phyloP scores from a whole-genome alignment of 495 filamentous ascomycete species.

The Xylaria longipes region DNA sequence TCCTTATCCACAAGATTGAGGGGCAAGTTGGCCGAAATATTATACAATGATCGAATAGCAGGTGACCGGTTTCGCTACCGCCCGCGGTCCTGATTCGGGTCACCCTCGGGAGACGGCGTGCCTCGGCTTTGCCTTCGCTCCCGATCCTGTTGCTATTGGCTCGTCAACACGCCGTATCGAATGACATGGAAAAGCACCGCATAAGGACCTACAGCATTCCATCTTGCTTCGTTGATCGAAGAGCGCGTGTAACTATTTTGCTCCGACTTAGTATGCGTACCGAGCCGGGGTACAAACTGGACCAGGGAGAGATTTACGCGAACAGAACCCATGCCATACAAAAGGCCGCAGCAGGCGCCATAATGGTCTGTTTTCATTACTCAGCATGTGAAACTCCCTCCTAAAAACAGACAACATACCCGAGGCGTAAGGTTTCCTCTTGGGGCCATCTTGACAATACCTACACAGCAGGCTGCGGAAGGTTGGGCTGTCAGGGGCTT shows the following conservation, averaged over 20 bases:
- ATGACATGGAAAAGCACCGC: background rate
- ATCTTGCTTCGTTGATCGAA: slow-evolving; percentile 24
- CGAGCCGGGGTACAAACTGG: background rate
- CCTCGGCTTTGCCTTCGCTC: slow-evolving; percentile 5
- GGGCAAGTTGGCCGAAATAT: background rate
- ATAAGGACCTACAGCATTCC: slow-evolving; percentile 21
- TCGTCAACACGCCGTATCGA: background rate
- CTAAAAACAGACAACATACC: background rate
- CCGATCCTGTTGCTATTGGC: slow-evolving; percentile 24
- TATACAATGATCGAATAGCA: background rate
- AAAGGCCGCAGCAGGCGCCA: slow-evolving; percentile 25
- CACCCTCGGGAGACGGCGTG: slow-evolving; percentile 11
- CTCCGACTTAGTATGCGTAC: background rate
- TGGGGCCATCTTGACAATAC: slow-evolving; percentile 15
- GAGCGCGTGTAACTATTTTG: slow-evolving; percentile 22
- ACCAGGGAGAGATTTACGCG: slow-evolving; percentile 5
- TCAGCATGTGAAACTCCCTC: background rate
- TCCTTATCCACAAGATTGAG: background rate
- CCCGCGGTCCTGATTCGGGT: slow-evolving; percentile 4
- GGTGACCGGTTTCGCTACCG: background rate
- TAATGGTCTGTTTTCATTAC: slow-evolving; percentile 14
- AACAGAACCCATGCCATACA: slow-evolving; percentile 28
- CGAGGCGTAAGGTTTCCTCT: slow-evolving; percentile 22
- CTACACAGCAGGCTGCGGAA: background rate
- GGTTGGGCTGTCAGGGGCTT: background rate